Conservation (phyloP, 164 flowering plant genomes). For the Macadamia tetraphylla region DNA sequence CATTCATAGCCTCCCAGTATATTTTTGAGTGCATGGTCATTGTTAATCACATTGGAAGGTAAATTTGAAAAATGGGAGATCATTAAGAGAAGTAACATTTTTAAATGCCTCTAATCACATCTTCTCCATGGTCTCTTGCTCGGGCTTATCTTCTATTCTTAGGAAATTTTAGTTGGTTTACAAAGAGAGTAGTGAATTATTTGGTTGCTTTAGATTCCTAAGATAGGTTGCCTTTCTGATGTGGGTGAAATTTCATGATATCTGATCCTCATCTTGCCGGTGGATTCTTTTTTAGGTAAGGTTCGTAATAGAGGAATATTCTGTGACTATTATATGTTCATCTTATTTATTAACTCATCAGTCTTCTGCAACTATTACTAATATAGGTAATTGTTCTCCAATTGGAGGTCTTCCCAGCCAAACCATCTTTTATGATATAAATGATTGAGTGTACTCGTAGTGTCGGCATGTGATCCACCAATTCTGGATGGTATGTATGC, state of each 20-base stretch:
- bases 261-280: background rate
- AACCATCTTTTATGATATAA: background rate
- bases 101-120: too few relatives aligned
- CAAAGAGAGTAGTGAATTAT: too few relatives aligned
- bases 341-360: background rate
- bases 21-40: too few relatives aligned
- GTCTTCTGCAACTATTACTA: background rate
- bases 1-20: too few relatives aligned
- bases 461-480: background rate
- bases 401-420: background rate
- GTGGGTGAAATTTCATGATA: background rate
- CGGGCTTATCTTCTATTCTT: too few relatives aligned
- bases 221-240: too few relatives aligned
- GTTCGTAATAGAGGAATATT: background rate
- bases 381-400: background rate
- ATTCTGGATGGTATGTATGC: background rate
- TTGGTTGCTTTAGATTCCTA: too few relatives aligned
- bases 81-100: too few relatives aligned
- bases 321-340: background rate
- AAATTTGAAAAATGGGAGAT: too few relatives aligned
- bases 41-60: too few relatives aligned
- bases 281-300: conserved; percentile 9
- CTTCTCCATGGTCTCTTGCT: too few relatives aligned
- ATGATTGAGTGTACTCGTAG: background rate
- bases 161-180: too few relatives aligned